Evolutionary conservation across 306 rosid genomes (phyloP).

Genomic region (Ormosia emarginata): DNA sequence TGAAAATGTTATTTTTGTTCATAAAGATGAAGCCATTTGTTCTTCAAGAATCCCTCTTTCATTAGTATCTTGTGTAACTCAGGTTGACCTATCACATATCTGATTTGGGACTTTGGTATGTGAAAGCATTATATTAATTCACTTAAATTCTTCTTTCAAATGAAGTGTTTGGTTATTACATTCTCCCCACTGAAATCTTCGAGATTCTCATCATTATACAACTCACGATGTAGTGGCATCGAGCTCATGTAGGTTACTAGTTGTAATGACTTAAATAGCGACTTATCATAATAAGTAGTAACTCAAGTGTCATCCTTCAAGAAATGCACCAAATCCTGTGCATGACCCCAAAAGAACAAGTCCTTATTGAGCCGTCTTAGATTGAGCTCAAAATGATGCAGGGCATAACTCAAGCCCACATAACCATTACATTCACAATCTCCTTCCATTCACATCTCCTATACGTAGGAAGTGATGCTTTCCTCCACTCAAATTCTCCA

Average conservation of each 20-base stretch:
- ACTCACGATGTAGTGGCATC: background rate
- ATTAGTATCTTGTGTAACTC: background rate
- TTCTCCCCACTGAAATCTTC: too few relatives aligned
- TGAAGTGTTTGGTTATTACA: too few relatives aligned
- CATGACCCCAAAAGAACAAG: background rate
- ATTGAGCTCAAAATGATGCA: background rate
- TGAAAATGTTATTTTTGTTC: too few relatives aligned
- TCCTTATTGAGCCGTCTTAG: too few relatives aligned
- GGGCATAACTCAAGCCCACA: background rate
- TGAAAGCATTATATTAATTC: too few relatives aligned
- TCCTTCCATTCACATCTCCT: too few relatives aligned
- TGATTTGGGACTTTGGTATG: too few relatives aligned
- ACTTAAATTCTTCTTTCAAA: too few relatives aligned
- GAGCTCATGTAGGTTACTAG: background rate
- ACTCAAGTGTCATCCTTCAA: background rate
- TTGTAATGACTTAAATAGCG: background rate
- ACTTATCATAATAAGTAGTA: background rate
- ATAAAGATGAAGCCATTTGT: constrained; percentile 96
- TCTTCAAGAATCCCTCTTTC: background rate
- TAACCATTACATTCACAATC: background rate
- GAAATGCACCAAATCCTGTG: background rate
- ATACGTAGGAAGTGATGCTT: too few relatives aligned
- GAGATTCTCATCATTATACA: too few relatives aligned
- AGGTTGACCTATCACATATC: background rate
- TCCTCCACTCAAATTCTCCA: too few relatives aligned